Percentiles rank a stretch among this genome's conserved stretches.
Evolutionary conservation across 2,329 filamentous ascomycete species (phyloP).

Genomic region (Elsinoe arachidis): DNA sequence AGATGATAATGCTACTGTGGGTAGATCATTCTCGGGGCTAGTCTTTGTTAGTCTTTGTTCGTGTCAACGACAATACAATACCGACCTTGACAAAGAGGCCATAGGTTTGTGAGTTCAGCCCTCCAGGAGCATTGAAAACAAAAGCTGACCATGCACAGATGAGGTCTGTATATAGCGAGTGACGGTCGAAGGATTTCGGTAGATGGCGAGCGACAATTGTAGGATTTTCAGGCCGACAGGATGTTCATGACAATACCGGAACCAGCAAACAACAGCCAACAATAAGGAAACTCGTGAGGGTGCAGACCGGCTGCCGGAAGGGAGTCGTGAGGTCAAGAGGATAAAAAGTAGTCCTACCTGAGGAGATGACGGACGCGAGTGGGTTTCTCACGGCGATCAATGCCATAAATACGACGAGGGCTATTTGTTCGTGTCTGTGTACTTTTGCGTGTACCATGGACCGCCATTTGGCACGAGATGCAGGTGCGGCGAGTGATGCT

Average conservation of each 20-base stretch:
- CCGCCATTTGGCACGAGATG: constrained; percentile 7
- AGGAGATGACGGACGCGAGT: constrained; percentile 10
- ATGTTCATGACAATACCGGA: constrained; percentile 7
- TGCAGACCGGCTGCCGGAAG: constrained; percentile 10
- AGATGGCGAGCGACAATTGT: not conserved
- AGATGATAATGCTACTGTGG: constrained; percentile 9
- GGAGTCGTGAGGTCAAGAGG: not conserved
- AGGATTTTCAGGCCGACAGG: constrained; percentile 3
- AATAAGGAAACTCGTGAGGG: constrained; percentile 5
- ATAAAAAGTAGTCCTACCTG: constrained; percentile 10
- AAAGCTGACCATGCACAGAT: constrained; percentile 4
- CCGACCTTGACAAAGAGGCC: not conserved
- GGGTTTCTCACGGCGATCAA: constrained; percentile 5
- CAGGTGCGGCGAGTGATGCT: not conserved
- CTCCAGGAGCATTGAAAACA: constrained; percentile 2
- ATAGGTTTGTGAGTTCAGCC: not conserved
- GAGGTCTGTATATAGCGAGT: constrained; percentile 1
- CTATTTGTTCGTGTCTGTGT: not conserved
- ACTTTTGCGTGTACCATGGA: constrained; percentile 1
- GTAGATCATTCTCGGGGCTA: not conserved
- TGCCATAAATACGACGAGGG: constrained; percentile 11
- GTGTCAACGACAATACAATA: not conserved
- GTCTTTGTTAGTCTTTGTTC: not conserved
- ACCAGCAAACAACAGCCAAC: constrained; percentile 6
- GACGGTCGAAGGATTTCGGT: not conserved